phyloP scores from a whole-genome alignment of 495 filamentous ascomycete species.

The Glonium stellatum region DNA sequence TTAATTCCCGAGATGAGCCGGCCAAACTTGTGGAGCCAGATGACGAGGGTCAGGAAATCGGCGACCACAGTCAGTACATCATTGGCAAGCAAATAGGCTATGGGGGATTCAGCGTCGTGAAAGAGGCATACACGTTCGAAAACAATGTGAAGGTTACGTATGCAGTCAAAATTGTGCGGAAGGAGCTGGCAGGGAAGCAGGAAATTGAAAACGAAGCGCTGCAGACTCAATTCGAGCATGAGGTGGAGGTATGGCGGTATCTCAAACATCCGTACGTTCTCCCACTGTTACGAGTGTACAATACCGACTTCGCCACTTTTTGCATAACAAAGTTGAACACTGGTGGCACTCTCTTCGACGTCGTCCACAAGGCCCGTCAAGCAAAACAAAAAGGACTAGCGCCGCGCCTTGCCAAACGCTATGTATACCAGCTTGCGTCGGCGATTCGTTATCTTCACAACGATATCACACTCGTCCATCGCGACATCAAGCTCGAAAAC shows the following conservation, averaged over 20 bases:
- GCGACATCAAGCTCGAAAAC: slow-evolving; percentile 74
- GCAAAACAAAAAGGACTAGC: slow-evolving; percentile 41
- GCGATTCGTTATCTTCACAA: slow-evolving; percentile 68
- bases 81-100: slow-evolving; percentile 63
- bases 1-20: slow-evolving; percentile 40
- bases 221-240: slow-evolving; percentile 68
- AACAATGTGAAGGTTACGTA: slow-evolving; percentile 45
- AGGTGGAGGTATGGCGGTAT: slow-evolving; percentile 64
- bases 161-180: slow-evolving; percentile 70
- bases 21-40: slow-evolving; percentile 50
- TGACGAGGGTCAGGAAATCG: slow-evolving; percentile 67
- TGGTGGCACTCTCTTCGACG: slow-evolving; percentile 65
- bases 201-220: slow-evolving; percentile 61
- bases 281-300: slow-evolving; percentile 59
- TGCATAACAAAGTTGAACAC: slow-evolving; percentile 64
- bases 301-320: slow-evolving; percentile 65
- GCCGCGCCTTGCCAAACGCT: slow-evolving; percentile 50
- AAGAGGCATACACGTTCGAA: slow-evolving; percentile 64
- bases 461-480: slow-evolving; percentile 62
- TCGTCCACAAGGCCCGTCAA: slow-evolving; percentile 53
- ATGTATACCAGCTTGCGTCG: slow-evolving; percentile 60
- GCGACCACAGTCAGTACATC: slow-evolving; percentile 55
- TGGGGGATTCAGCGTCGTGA: slow-evolving; percentile 66
- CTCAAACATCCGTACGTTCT: slow-evolving; percentile 61
- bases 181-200: slow-evolving; percentile 48